Conservation (phyloP, 192 early-diverging fungal genomes). For the Podila horticola region DNA sequence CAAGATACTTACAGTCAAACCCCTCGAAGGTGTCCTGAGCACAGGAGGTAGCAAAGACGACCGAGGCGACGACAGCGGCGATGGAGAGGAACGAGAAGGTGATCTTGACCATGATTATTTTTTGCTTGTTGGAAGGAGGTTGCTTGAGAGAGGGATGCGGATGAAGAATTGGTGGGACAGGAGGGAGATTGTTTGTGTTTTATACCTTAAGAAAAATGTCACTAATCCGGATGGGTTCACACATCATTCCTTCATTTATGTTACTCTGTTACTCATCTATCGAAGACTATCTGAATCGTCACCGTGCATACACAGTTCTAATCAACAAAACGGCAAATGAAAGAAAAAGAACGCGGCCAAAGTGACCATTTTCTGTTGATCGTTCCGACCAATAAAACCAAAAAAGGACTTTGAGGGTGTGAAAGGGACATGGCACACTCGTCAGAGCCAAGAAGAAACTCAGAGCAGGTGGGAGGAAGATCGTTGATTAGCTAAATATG, state of each 20-base stretch:
- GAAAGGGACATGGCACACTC: neutral
- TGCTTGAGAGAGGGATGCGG: slow-evolving; percentile 8
- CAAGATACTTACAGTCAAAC: neutral
- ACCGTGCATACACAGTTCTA: slow-evolving; percentile 1
- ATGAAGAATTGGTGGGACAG: slow-evolving; percentile 1
- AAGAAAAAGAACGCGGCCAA: too few species aligned
- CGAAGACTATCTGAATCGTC: neutral
- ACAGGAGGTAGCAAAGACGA: slow-evolving; percentile 7
- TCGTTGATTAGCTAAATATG: neutral
- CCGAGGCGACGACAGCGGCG: slow-evolving; percentile 18
- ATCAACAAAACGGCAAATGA: slow-evolving; percentile 1
- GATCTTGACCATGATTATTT: slow-evolving; percentile 22
- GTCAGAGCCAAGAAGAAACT: slow-evolving; percentile 2
- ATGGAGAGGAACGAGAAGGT: slow-evolving; percentile 10
- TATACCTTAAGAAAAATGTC: slow-evolving; percentile 5
- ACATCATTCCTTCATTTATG: slow-evolving; percentile 2
- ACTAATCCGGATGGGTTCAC: neutral
- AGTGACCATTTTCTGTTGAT: neutral
- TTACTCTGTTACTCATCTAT: neutral
- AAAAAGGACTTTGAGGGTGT: neutral
- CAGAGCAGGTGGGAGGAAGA: too few species aligned
- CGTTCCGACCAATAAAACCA: too few species aligned
- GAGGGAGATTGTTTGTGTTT: slow-evolving; percentile 5
- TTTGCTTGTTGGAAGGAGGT: slow-evolving; percentile 1
- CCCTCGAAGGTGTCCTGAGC: neutral